Evolutionary conservation across 1,284 basidiomycete genomes (phyloP).

Genomic region (Boletus sp.): DNA sequence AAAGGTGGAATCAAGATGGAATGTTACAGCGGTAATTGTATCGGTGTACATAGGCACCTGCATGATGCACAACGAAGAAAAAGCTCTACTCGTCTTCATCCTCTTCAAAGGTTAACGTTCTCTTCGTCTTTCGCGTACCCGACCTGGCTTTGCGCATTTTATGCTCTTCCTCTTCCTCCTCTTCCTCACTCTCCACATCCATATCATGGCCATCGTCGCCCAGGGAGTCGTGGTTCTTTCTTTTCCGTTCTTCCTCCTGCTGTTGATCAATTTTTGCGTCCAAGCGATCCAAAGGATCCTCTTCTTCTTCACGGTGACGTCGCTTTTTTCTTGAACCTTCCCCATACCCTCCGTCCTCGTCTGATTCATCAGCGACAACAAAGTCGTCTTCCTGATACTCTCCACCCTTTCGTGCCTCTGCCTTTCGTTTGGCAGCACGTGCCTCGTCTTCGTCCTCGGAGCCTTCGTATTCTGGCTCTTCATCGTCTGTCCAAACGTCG

Average conservation of each 20-base stretch:
- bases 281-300: slow-evolving; percentile 61
- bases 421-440: slow-evolving; percentile 35
- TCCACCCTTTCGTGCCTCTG: slow-evolving; percentile 43
- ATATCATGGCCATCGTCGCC: slow-evolving; percentile 46
- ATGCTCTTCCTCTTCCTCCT: slow-evolving; percentile 51
- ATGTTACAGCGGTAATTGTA: slow-evolving; percentile 35
- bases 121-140: slow-evolving; percentile 48
- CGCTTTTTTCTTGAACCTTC: slow-evolving; percentile 36
- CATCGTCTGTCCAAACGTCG: slow-evolving; percentile 60
- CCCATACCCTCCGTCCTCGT: slow-evolving; percentile 52
- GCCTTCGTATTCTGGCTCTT: slow-evolving; percentile 54
- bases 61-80: background rate
- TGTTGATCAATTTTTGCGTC: slow-evolving; percentile 56
- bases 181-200: slow-evolving; percentile 76
- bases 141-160: slow-evolving; percentile 50
- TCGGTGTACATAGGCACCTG: slow-evolving; percentile 4
- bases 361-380: slow-evolving; percentile 70
- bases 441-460: slow-evolving; percentile 47
- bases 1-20: slow-evolving; percentile 57
- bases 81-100: slow-evolving; percentile 40
- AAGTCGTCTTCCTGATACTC: slow-evolving; percentile 83
- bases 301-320: slow-evolving; percentile 42
- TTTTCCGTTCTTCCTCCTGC: slow-evolving; percentile 45
- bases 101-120: slow-evolving; percentile 56
- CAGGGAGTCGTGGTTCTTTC: slow-evolving; percentile 20